phyloP scores from a whole-genome alignment of 208 protist genomes.

The Strigomonas culicis region DNA sequence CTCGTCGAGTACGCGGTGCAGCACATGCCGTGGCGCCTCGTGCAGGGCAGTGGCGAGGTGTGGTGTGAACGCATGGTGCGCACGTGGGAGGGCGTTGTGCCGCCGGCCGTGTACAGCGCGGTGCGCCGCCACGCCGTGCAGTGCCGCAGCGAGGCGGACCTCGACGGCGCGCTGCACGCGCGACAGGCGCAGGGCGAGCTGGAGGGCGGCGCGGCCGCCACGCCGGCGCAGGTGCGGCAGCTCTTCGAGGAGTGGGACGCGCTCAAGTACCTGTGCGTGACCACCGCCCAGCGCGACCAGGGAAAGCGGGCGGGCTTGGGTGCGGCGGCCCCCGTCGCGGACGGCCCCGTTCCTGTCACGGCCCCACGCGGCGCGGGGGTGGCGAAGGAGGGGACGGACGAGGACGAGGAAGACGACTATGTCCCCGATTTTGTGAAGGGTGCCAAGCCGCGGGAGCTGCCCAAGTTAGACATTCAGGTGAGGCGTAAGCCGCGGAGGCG shows the following conservation, averaged over 20 bases:
- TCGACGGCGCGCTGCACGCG: slow-evolving; percentile 40
- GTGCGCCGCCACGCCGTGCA: slow-evolving; percentile 56
- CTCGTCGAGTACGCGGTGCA: slow-evolving; percentile 71
- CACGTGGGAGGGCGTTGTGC: slow-evolving; percentile 60
- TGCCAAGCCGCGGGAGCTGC: slow-evolving; percentile 49
- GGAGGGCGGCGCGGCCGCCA: slow-evolving; percentile 28
- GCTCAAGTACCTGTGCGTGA: slow-evolving; percentile 39
- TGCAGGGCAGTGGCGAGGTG: slow-evolving; percentile 14
- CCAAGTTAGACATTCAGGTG: slow-evolving; percentile 26
- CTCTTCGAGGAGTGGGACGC: slow-evolving; percentile 61
- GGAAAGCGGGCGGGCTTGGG: background rate
- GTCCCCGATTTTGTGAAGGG: slow-evolving; percentile 47
- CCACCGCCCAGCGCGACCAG: background rate
- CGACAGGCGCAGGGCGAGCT: slow-evolving; percentile 13
- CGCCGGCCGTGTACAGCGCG: slow-evolving; percentile 31
- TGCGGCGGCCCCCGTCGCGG: background rate
- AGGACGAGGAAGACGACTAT: slow-evolving; percentile 64
- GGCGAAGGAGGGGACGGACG: slow-evolving; percentile 16
- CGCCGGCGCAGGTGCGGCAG: slow-evolving; percentile 33
- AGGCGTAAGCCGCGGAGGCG: slow-evolving; percentile 37
- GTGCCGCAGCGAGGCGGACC: slow-evolving; percentile 52
- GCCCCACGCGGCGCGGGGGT: background rate
- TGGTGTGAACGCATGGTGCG: slow-evolving; percentile 74
- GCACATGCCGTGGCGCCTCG: slow-evolving; percentile 59
- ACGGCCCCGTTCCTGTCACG: background rate